Base-by-base conservation (phyloP, 306 rosid genomes). In the Parietaria judaica region DNA sequence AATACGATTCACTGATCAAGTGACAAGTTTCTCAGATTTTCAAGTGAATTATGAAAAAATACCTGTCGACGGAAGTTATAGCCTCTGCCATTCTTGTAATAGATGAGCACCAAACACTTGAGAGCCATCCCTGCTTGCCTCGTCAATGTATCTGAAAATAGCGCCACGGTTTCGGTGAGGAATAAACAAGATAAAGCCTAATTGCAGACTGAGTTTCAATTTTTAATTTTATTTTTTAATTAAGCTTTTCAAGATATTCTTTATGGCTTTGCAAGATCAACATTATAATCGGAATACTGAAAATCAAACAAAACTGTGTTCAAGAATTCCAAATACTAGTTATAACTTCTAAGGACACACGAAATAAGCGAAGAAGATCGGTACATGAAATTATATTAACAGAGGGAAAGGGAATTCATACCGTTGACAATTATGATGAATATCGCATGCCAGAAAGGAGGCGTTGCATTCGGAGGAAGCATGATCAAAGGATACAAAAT, bases 351-450 rank as follows among this genome's bases (percentile, higher is more conserved):
- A 57, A 38, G 34, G 36, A 17, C 41, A 11, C 31, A 7, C 6
- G 41, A 23, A 35, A 4, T 34, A 6, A 55, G 13, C 58, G 34
- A 36, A 11, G 15, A 11, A 35, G 44, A 11, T 36, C 14, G n/a
- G 14, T 5, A 57, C 14, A 57, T 8, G 6, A 12, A 34, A 56
- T 12, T 8, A 54, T 8, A 6, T 44, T 35, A 36, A 57, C 56
- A 12, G 15, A 53, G 57, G 57, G 14, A 38, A 38, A n/a, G 8
- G 13, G 77, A 60, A 61, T 43, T n/a, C 84, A 46, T 89, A 94
- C 99, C 99, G 65, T 94, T 88, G 23, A 86, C 94, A 83, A 94
- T 65, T 70, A 84, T 77, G 80, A 86, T 83, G 75, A 88, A 94
- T 60, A 94, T 61, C 34, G 94, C 81, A 75, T 86, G 89, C 97